These are phyloP conservation scores for Rhamnella rubrinervis DNA, from an alignment of 331 rosid genomes.

Conservation along the genomic window DNA sequence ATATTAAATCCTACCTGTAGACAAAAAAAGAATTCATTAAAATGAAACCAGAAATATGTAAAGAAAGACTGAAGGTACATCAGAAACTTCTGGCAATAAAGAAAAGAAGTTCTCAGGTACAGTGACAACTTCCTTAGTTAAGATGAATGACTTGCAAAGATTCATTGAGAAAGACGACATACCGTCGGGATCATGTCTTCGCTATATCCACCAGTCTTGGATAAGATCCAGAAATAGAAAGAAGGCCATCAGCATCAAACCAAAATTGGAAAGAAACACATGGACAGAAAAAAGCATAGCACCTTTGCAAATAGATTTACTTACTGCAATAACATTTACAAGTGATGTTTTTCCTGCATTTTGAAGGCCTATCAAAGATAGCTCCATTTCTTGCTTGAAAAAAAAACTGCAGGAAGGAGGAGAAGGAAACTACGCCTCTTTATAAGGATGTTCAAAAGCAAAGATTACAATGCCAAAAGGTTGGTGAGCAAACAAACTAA, in stretches of 20 bases:
- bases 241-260: slow-evolving; percentile 20
- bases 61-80: background rate
- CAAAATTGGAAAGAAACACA: background rate
- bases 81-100: too few relatives aligned
- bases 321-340: slow-evolving; percentile 63
- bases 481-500: background rate
- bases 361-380: slow-evolving; percentile 61
- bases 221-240: slow-evolving; percentile 24
- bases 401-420: slow-evolving; percentile 30
- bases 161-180: slow-evolving; percentile 20
- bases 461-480: background rate
- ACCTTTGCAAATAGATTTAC: slow-evolving; percentile 15
- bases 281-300: background rate
- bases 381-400: slow-evolving; percentile 72
- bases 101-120: too few relatives aligned
- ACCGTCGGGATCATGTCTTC: slow-evolving; percentile 71
- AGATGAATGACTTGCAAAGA: background rate
- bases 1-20: slow-evolving; percentile 34
- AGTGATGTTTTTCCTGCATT: slow-evolving; percentile 67
- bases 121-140: background rate
- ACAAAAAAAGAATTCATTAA: background rate
- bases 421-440: background rate
- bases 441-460: background rate
- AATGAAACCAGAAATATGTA: slow-evolving; percentile 5
- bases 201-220: slow-evolving; percentile 56